Evolutionary conservation across 1,284 basidiomycete genomes (phyloP), one percentile per base, ranked within the genome.

Genomic region (Hemileia vastatrix): DNA sequence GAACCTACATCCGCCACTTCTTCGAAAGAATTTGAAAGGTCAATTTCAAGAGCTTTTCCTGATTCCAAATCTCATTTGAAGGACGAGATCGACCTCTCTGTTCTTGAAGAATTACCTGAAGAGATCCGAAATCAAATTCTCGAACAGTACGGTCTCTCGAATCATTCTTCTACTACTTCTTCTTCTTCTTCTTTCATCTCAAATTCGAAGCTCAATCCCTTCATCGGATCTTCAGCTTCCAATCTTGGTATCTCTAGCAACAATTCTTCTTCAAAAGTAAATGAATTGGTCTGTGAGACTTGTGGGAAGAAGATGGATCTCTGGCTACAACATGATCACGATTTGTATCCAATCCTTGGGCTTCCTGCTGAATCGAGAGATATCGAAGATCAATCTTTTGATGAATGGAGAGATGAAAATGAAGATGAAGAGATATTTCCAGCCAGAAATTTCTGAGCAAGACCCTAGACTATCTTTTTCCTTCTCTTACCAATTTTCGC

Each of bases 291-390:
- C 9, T 71, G 69, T 43, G 9, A 36, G 1, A 5, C 48, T 1
- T 71, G 69, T 27, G 69, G 64, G 6, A 36, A 60, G 15, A 53
- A 31, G 44, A 69, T 70, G 68, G 47, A 56, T 24, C 58, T 68
- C 0, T 72, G 67, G 67, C 67, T 72, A 51, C 71, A 71, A 64
- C 71, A 72, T 62, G 71, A 72, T 51, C 70, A 72, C 45, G 68
- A 67, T 6, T 27, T 57, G 18, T 71, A 66, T 54, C 70, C 69
- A 15, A 5, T 51, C 15, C 33, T 55, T 0, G 70, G 70, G 9
- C 44, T 70, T 8, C 69, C 70, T 18, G 32, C 31, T 21, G 15
- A 13, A 11, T 27, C 27, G 27, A 27, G 27, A 27, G 27, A 27
- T 27, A 27, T 27, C 27, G 27, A 27, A 27, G 27, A 27, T 27